Conservation (phyloP, 805 yeast species). For the Cyberlindnera sargentensis region DNA sequence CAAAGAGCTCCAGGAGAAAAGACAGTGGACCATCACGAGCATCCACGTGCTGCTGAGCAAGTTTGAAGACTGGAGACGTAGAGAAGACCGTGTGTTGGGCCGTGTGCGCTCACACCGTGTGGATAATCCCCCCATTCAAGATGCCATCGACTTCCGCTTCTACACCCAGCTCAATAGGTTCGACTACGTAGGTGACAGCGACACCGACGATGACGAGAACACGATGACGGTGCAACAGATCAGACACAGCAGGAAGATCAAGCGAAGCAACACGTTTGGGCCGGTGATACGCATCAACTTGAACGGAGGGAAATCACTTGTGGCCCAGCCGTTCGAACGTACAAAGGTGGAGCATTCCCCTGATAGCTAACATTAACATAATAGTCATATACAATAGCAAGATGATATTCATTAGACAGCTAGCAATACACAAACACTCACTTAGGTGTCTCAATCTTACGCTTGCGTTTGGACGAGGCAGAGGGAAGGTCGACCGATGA, state of each 20-base stretch:
- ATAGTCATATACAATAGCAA: no score
- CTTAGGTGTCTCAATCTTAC: background rate
- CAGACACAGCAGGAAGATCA: conserved; percentile 8
- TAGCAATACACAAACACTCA: no score
- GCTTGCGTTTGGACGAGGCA: background rate
- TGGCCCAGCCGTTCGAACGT: conserved; percentile 22
- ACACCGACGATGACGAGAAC: conserved; percentile 24
- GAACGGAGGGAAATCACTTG: conserved; percentile 9
- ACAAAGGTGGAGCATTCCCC: conserved; percentile 8
- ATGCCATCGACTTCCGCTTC: conserved; percentile 10
- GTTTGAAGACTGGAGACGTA: conserved; percentile 16
- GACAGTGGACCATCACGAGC: conserved; percentile 46
- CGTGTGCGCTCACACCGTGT: conserved; percentile 3
- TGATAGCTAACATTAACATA: no score
- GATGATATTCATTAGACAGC: no score
- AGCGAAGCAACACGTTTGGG: conserved; percentile 13
- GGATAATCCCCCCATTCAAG: background rate
- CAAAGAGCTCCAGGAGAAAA: conserved; percentile 44
- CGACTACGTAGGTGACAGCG: conserved; percentile 22
- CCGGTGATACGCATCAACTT: conserved; percentile 21
- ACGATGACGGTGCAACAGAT: conserved; percentile 12
- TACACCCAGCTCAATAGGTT: conserved; percentile 15
- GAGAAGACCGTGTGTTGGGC: conserved; percentile 20
- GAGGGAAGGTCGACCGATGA: background rate
- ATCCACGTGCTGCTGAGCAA: conserved; percentile 17